Base-by-base conservation (phyloP, 345 rosid species). In the Populus tremula region DNA sequence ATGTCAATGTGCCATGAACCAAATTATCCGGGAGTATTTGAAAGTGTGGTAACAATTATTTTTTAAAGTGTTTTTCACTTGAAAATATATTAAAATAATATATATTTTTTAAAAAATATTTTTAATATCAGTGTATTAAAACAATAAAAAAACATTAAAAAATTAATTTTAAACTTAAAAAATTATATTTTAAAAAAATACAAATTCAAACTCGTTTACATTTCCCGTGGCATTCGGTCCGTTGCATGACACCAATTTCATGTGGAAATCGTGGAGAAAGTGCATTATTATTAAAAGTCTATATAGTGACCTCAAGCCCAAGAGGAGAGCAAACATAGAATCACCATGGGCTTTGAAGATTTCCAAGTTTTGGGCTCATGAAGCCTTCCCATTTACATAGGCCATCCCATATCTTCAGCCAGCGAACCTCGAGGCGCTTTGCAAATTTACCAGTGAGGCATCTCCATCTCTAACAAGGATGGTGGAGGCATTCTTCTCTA, bases 401-500 rank as follows among this genome's bases (percentile, higher is more conserved):
- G 63, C 29, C 64, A 1, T 0, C 64, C 29, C 16, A 0, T 23
- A 59, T 59, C 64, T 56, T n/a, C 63, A 56, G 27, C 63, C 0
- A n/a, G 29, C 63, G 11, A 59, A 59, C 1, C 25, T 59, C 64
- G 3, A 23, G 64, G 12, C n/a, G 64, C 27, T 59, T 59, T 23
- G 29, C 25, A 23, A n/a, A 23, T 56, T n/a, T n/a, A n/a, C 27
- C 63, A 53, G 2, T 10, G 0, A 23, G 29, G 11, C 23, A 56
- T 56, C 53, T 47, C 25, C 23, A 56, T 56, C 53, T 47, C 53
- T 7, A 20, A 49, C 50, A 8, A 31, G 1, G 17, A 81, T 77
- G 84, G 78, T 63, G 69, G 84, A 69, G 47, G 17, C 56, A 39
- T 81, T 81, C 72, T 81, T 81, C 71, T 41, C 13, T n/a, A 61